Conservation (phyloP, 1,284 basidiomycete species). For the Clitocybe nebularis region DNA sequence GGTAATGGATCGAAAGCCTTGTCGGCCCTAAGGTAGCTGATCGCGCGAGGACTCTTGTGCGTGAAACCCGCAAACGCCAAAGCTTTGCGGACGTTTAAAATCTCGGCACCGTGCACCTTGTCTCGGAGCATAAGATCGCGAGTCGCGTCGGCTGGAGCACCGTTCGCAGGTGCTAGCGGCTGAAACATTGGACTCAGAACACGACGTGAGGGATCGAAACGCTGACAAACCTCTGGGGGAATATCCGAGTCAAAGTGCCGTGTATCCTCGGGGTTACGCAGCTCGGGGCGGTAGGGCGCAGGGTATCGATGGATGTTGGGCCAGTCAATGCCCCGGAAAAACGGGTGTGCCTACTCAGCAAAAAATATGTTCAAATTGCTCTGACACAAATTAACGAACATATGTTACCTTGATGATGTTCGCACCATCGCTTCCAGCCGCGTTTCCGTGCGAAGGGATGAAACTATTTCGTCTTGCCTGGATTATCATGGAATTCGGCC, state of each 20-base stretch:
- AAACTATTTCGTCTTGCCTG: constrained; percentile 75
- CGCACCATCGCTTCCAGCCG: constrained; percentile 72
- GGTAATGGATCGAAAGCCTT: constrained; percentile 60
- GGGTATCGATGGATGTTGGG: constrained; percentile 72
- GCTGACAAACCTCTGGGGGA: constrained; percentile 71
- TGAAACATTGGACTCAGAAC: constrained; percentile 39
- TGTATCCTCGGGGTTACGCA: constrained; percentile 79
- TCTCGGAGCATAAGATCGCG: constrained; percentile 86
- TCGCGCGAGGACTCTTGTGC: constrained; percentile 76
- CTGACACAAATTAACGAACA: constrained; percentile 6
- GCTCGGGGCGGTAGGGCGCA: constrained; percentile 86
- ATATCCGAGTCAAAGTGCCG: constrained; percentile 92
- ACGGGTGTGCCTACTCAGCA: constrained; percentile 66
- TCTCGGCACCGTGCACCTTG: constrained; percentile 78
- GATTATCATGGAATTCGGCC: constrained; percentile 75
- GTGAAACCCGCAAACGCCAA: constrained; percentile 89
- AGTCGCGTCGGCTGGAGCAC: constrained; percentile 77
- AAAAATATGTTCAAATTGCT: constrained; percentile 18
- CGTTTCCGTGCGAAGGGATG: constrained; percentile 42
- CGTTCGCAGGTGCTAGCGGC: constrained; percentile 88
- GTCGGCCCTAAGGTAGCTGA: constrained; percentile 72
- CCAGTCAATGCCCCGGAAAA: constrained; percentile 88
- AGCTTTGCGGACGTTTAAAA: constrained; percentile 87
- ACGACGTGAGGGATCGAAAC: constrained; percentile 19
- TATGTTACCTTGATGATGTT: constrained; percentile 76